phyloP scores from a whole-genome alignment of 2,329 filamentous ascomycete genomes.

The Clarireedia homoeocarpa region DNA sequence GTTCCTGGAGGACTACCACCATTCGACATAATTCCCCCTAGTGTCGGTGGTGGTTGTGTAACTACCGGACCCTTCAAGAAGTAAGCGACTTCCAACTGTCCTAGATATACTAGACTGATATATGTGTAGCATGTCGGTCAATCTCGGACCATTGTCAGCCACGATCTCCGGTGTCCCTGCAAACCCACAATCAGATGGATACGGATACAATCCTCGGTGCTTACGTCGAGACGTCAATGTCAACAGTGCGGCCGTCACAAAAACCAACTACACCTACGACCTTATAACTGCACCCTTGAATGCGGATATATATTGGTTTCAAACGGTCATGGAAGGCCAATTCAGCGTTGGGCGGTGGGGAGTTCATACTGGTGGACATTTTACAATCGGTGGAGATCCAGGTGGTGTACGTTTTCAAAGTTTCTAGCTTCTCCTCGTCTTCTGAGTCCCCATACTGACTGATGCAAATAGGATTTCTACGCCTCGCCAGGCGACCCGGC shows the following conservation, averaged over 20 bases:
- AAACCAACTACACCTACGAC: conserved; percentile 31
- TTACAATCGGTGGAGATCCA: conserved; percentile 37
- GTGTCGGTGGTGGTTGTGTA: conserved; percentile 49
- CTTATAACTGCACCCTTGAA: conserved; percentile 31
- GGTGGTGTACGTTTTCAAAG: conserved; percentile 26
- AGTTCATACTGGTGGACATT: conserved; percentile 35
- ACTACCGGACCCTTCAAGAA: conserved; percentile 38
- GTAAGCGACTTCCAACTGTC: conserved; percentile 11
- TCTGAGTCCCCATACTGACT: neutral
- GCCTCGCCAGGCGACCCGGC: conserved; percentile 37
- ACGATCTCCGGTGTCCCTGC: conserved; percentile 27
- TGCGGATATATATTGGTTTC: conserved; percentile 35
- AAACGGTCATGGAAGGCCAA: conserved; percentile 37
- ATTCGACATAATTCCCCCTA: conserved; percentile 31
- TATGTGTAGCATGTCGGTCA: conserved; percentile 27
- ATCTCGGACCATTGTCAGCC: conserved; percentile 39
- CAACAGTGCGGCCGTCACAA: conserved; percentile 31
- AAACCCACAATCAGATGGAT: conserved; percentile 26
- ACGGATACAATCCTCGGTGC: conserved; percentile 35
- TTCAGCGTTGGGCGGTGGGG: conserved; percentile 27
- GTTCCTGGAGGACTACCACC: conserved; percentile 14
- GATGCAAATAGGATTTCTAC: conserved; percentile 30
- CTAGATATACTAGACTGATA: neutral
- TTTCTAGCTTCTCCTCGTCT: neutral
- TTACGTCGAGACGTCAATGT: conserved; percentile 35